Evolutionary conservation across 1,284 basidiomycete genomes (phyloP).

Genomic region (Mycena sp.): DNA sequence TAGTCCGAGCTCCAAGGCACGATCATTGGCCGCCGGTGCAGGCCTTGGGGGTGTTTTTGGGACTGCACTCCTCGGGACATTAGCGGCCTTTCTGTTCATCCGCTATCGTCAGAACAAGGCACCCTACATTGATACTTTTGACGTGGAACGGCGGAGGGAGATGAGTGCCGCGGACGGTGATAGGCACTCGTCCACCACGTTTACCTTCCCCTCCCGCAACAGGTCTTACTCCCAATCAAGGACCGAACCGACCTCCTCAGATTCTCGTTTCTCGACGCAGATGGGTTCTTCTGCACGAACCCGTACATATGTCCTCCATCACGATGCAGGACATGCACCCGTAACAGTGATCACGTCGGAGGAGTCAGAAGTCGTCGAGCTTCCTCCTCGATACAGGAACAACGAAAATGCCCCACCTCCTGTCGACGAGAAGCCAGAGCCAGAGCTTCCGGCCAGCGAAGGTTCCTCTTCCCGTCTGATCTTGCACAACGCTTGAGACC

Average conservation of each 20-base stretch:
- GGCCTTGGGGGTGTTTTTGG: conserved; percentile 16
- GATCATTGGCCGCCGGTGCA: conserved; percentile 3
- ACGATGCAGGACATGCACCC: conserved; percentile 29
- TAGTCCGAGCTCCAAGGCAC: conserved; percentile 13
- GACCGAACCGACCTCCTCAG: background rate
- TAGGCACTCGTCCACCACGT: too few species aligned
- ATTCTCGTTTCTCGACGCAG: background rate
- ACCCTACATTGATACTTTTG: conserved; percentile 5
- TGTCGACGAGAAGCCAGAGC: background rate
- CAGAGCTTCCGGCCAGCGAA: too few species aligned
- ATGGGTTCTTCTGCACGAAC: background rate
- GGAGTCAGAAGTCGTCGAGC: conserved; percentile 22
- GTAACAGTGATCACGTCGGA: conserved; percentile 25
- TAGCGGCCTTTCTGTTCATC: conserved; percentile 5
- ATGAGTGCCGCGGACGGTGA: too few species aligned
- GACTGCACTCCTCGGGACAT: background rate
- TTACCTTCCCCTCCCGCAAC: too few species aligned
- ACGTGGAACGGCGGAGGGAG: too few species aligned
- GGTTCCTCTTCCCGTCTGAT: too few species aligned
- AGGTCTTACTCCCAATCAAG: background rate
- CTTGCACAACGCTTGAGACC: too few species aligned
- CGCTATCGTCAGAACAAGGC: background rate
- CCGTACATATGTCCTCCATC: conserved; percentile 26
- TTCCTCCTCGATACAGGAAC: conserved; percentile 7
- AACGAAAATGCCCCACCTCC: background rate